phyloP scores from a whole-genome alignment of 2,329 filamentous ascomycete genomes.

The Sporothrix protearum region DNA sequence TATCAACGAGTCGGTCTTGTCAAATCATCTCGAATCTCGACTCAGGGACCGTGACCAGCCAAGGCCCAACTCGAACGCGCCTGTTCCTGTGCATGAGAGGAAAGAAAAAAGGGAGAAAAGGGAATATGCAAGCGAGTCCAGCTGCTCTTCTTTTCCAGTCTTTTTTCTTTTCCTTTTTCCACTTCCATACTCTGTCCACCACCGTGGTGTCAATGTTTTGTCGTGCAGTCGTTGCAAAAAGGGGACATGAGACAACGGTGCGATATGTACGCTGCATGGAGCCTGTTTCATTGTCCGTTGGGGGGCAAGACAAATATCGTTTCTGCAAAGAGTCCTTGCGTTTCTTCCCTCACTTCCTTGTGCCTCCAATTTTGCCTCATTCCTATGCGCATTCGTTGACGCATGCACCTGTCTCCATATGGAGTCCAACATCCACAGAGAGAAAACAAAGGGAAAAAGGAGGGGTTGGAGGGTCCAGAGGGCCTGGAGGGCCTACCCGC shows the following conservation, averaged over 20 bases:
- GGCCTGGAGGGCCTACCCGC: neutral
- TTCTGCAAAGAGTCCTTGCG: neutral
- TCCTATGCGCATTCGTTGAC: neutral
- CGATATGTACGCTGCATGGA: neutral
- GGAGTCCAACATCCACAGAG: neutral
- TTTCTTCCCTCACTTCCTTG: neutral
- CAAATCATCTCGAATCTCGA: neutral
- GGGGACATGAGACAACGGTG: slow-evolving; percentile 4
- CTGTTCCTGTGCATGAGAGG: neutral
- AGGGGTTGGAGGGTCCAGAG: neutral
- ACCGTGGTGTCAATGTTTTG: neutral
- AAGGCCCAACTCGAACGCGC: neutral
- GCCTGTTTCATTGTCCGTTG: neutral
- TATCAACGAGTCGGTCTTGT: neutral
- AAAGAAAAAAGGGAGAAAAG: neutral
- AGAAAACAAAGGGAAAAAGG: neutral
- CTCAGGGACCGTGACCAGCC: neutral
- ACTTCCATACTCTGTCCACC: neutral
- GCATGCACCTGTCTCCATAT: neutral
- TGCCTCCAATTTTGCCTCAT: neutral
- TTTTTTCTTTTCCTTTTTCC: too few species aligned
- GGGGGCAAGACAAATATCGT: neutral
- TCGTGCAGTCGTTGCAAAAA: slow-evolving; percentile 7
- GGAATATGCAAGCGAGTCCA: neutral
- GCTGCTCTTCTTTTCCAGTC: neutral